phyloP scores from a whole-genome alignment of 208 protist genomes.

The Angomonas desouzai region DNA sequence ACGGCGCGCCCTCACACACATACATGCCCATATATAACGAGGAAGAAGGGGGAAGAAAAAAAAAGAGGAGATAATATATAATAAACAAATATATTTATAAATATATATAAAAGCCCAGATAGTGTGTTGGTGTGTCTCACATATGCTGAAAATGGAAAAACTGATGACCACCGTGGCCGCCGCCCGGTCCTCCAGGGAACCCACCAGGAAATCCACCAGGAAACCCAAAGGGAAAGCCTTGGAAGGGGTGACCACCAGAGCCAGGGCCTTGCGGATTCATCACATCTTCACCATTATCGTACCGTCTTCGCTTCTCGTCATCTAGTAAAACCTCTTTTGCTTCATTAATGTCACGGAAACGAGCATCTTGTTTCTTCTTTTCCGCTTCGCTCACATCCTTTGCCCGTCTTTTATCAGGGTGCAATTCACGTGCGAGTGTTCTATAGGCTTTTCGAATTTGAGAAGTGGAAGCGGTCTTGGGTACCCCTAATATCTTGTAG shows the following conservation, averaged over 20 bases:
- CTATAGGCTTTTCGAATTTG: slow-evolving; percentile 91
- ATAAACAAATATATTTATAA: not conserved
- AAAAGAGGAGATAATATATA: slow-evolving; percentile 6
- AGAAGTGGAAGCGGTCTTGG: slow-evolving; percentile 61
- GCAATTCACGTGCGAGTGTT: slow-evolving; percentile 79
- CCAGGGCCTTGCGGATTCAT: slow-evolving; percentile 56
- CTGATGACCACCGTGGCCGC: slow-evolving; percentile 20
- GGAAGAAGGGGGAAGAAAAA: not conserved
- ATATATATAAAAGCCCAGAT: not conserved
- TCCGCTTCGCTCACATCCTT: slow-evolving; percentile 64
- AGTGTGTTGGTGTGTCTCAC: slow-evolving; percentile 4
- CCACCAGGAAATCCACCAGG: slow-evolving; percentile 19
- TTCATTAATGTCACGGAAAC: slow-evolving; percentile 90
- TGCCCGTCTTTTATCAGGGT: slow-evolving; percentile 87
- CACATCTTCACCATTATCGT: slow-evolving; percentile 89
- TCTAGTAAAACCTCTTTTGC: slow-evolving; percentile 89
- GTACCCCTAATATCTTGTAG: slow-evolving; percentile 90
- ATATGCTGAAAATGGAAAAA: slow-evolving; percentile 52
- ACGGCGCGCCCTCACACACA: not conserved
- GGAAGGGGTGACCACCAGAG: slow-evolving; percentile 42
- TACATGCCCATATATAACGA: not conserved
- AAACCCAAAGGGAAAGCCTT: slow-evolving; percentile 55
- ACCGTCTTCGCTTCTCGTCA: slow-evolving; percentile 78
- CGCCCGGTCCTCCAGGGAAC: slow-evolving; percentile 15
- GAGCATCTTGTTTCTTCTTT: slow-evolving; percentile 59